Evolutionary conservation across 2,329 filamentous ascomycete species (phyloP).

Genomic region (Colletotrichum sp.): DNA sequence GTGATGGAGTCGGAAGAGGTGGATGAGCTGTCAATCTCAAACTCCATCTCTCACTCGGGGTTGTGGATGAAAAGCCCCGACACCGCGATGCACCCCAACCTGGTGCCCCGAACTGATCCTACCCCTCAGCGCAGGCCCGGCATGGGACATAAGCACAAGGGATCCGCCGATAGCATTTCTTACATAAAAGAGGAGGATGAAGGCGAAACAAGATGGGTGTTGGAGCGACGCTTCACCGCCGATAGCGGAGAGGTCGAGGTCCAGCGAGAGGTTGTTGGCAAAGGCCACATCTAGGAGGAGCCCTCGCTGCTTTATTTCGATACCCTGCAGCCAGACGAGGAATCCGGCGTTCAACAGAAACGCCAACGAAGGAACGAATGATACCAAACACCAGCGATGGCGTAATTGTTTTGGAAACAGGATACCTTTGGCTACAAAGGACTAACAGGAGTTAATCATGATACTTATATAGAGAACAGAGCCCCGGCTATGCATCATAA

Average conservation of each 20-base stretch:
- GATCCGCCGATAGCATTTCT: slow-evolving; percentile 72
- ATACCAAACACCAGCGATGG: slow-evolving; percentile 7
- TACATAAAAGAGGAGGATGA: slow-evolving; percentile 68
- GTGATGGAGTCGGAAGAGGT: slow-evolving; percentile 44
- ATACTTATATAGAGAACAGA: neutral
- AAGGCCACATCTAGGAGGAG: slow-evolving; percentile 48
- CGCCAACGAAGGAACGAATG: neutral
- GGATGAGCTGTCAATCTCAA: slow-evolving; percentile 17
- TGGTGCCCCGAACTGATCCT: slow-evolving; percentile 20
- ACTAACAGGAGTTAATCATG: neutral
- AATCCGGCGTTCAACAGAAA: neutral
- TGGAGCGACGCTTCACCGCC: slow-evolving; percentile 70
- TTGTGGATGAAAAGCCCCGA: slow-evolving; percentile 28
- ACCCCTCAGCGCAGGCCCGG: slow-evolving; percentile 28
- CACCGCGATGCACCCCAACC: slow-evolving; percentile 10
- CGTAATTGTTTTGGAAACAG: neutral
- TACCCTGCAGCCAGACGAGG: neutral
- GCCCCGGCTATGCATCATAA: neutral
- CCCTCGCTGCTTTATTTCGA: neutral
- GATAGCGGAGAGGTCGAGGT: slow-evolving; percentile 70
- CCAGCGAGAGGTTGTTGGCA: slow-evolving; percentile 67
- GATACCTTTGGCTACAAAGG: neutral
- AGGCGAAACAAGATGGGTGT: slow-evolving; percentile 68
- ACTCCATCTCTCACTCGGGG: slow-evolving; percentile 27
- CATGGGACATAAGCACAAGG: slow-evolving; percentile 54